Evolutionary conservation across 2,329 filamentous ascomycete species (phyloP).

Genomic region (Ophiostoma angusticollis): DNA sequence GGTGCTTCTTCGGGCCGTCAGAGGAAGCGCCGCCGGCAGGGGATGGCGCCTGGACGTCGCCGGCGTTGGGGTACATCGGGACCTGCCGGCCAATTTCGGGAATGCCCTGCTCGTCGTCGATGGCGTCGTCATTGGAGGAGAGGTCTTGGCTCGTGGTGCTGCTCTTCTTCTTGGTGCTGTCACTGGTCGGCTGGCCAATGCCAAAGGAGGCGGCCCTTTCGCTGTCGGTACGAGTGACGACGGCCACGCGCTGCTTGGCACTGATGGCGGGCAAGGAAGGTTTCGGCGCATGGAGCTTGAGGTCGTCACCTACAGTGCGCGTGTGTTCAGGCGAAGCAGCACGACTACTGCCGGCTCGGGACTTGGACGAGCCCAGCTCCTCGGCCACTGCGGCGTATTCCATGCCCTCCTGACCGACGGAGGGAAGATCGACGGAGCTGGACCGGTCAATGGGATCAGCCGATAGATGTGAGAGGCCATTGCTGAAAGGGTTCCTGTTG

Average conservation of each 20-base stretch:
- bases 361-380: slow-evolving; percentile 24
- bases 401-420: slow-evolving; percentile 75
- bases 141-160: slow-evolving; percentile 38
- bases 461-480: slow-evolving; percentile 13
- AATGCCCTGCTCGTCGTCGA: slow-evolving; percentile 74
- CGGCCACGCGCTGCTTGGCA: slow-evolving; percentile 70
- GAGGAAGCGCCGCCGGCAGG: slow-evolving; percentile 39
- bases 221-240: slow-evolving; percentile 86
- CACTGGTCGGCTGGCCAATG: slow-evolving; percentile 54
- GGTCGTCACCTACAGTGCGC: slow-evolving; percentile 62
- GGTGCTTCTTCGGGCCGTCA: slow-evolving; percentile 34
- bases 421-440: slow-evolving; percentile 69
- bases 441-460: slow-evolving; percentile 44
- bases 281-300: slow-evolving; percentile 80
- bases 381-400: slow-evolving; percentile 60
- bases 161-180: slow-evolving; percentile 48
- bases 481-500: slow-evolving; percentile 23
- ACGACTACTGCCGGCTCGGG: slow-evolving; percentile 25
- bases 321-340: slow-evolving; percentile 54
- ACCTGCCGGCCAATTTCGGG: slow-evolving; percentile 87
- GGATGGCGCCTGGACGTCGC: slow-evolving; percentile 91
- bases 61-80: slow-evolving; percentile 83
- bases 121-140: slow-evolving; percentile 34
- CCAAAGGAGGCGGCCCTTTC: slow-evolving; percentile 73
- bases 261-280: slow-evolving; percentile 71